phyloP scores from a whole-genome alignment of 257 asterid species.

The Gardenia jasminoides region DNA sequence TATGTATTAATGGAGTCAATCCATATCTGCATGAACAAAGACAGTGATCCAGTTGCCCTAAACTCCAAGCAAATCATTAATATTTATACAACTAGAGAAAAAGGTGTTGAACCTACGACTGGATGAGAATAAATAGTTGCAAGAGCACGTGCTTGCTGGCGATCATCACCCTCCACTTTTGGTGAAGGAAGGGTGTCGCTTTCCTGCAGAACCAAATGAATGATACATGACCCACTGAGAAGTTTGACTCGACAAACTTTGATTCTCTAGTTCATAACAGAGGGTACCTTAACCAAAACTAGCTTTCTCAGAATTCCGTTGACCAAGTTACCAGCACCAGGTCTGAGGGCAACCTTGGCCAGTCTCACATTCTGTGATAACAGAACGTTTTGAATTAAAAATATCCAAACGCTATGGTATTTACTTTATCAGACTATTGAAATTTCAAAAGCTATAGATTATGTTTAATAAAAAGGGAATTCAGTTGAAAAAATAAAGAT shows the following conservation, averaged over 20 bases:
- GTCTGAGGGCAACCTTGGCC: conserved; percentile 84
- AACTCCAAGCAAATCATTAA: not conserved
- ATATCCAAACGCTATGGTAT: not conserved
- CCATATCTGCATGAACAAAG: not conserved
- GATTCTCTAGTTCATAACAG: conserved; percentile 9
- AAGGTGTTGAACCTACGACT: conserved; percentile 55
- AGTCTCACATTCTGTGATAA: conserved; percentile 78
- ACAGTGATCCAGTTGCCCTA: not conserved
- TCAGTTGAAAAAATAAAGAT: not conserved
- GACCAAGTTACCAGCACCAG: conserved; percentile 94
- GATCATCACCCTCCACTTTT: conserved; percentile 69
- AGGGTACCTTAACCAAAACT: conserved; percentile 64
- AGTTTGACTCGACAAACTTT: conserved; percentile 15
- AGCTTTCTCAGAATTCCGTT: conserved; percentile 89
- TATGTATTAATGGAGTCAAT: not conserved
- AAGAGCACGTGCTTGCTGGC: conserved; percentile 91
- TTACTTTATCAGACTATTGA: not conserved
- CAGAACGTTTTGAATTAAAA: conserved; percentile 14
- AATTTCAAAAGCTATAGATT: not conserved
- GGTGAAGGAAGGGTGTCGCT: conserved; percentile 68
- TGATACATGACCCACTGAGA: conserved; percentile 23
- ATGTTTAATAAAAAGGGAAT: conserved; percentile 8
- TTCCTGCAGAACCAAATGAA: conserved; percentile 51
- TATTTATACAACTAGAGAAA: conserved; percentile 2
- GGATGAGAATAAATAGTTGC: conserved; percentile 94